Percentiles rank a stretch among this genome's conserved stretches.
phyloP scores from a whole-genome alignment of 352 stramenopile genomes.

The Globisporangium camurandrum region DNA sequence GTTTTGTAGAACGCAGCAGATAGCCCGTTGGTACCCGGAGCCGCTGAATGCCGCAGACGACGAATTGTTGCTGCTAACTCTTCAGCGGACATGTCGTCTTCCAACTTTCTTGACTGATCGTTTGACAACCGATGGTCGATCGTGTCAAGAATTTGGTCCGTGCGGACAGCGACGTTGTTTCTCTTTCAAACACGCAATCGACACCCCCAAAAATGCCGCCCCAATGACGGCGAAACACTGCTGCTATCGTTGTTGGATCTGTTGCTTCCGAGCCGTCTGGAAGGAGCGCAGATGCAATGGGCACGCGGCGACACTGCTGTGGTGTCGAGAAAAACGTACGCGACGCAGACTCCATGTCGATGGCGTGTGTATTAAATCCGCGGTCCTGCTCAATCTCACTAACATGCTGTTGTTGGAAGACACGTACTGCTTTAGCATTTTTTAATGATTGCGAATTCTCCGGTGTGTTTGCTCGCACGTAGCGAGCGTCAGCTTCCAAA shows the following conservation, averaged over 20 bases:
- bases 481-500: background rate
- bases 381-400: background rate
- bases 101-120: background rate
- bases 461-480: background rate
- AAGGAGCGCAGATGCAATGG: background rate
- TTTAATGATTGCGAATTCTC: background rate
- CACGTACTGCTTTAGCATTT: background rate
- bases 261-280: background rate
- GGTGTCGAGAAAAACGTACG: background rate
- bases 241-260: background rate
- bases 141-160: background rate
- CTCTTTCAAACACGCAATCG: no score
- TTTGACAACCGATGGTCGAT: background rate
- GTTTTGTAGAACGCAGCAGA: conserved; percentile 19
- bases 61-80: conserved; percentile 2
- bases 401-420: background rate
- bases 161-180: no score
- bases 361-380: background rate
- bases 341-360: background rate
- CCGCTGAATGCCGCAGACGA: background rate
- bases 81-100: background rate
- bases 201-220: background rate
- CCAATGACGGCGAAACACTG: background rate
- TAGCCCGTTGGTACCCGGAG: conserved; percentile 11
- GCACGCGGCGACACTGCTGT: background rate